Base-by-base conservation (phyloP, 495 filamentous ascomycete genomes). In the Penicillium parvum region DNA sequence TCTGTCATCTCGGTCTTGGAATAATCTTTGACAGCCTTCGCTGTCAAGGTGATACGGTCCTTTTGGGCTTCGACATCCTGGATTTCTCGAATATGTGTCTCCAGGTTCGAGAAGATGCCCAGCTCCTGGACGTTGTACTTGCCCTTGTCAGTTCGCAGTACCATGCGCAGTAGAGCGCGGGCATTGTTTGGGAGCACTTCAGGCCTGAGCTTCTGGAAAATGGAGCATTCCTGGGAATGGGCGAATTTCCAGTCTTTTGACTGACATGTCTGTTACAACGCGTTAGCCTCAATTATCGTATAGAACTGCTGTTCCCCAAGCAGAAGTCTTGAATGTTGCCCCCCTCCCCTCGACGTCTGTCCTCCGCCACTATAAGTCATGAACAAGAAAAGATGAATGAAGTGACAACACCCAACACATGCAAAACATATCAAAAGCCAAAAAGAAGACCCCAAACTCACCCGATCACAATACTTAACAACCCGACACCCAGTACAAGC, bases 381-480 rank as follows among this genome's bases (percentile, higher is more conserved):
- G 12, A 30, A 30, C 8, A 16, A 7, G 12, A 30, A 7, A 30
- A 15, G 16, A n/a, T n/a, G n/a, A n/a, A n/a, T n/a, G n/a, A n/a
- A n/a, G n/a, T n/a, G n/a, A n/a, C n/a, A 28, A 19, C 19, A 3
- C 12, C 12, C 29, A 37, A 20, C 12, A 28, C 0, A 18, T 4
- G 10, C 52, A 45, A 36, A 28, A 2, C 18, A 23, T 52, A 44
- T 7, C 49, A 19, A 16, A 49, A 17, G n/a, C n/a, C n/a, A 30
- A 57, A 33, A 21, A 32, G 35, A 16, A 33, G 34, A n/a, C n/a
- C n/a, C n/a, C 9, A 23, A 28, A 64, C 69, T 36, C 50, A 84
- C 81, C 71, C 78, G 79, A 34, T 74, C 72, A 57, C 85, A 89
- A 58, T 85, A 89, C 43, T 71, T 75, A 0, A 81, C 74, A 9